Base-by-base conservation (phyloP, 2,329 filamentous ascomycete species). In the Curvularia spicifera region DNA sequence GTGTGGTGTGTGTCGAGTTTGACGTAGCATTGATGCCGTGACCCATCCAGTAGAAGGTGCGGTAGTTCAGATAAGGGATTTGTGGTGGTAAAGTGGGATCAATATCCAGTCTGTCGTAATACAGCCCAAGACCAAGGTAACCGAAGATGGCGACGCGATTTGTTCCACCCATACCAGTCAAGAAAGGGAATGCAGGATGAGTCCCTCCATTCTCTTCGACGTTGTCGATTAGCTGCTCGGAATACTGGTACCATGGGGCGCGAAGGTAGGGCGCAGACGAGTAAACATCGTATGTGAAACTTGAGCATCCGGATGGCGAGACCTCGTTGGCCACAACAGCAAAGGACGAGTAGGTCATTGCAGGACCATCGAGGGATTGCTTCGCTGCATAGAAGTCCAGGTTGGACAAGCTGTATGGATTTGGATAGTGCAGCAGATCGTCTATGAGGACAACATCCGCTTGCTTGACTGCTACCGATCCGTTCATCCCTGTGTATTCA, bases 311-410 rank as follows among this genome's bases (percentile, higher is more conserved):
- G 2, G 87, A 88, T 1, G 83, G 84, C 1, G 86, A 87, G 10
- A 90, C 80, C 47, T 85, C 81, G 56, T 87, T 89, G 13, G 88
- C 87, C 29, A 87, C 85, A 47, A 90, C 84, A 46, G 85, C 85
- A 73, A 89, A 90, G 9, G 89, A 85, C 9, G 86, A 86, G 73
- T 89, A 91, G 1, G 89, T 91, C 89, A 91, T 91, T 3, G 85
- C 89, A 1, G 89, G 89, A 0, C 89, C 89, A 63, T 89, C 83
- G 1, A 83, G 78, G 1, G 87, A 89, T 73, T 91, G 88, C 53
- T 87, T 88, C 44, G 85, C 85, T 4, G 89, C 87, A 67, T 91
- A 90, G 68, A 89, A 91, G 65, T 90, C 86, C 20, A 90, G 75
- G 63, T 90, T 85, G 29, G 78, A 80, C 46, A 85, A 72, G 13